Evolutionary conservation across 768 basidiomycete genomes (phyloP).

Genomic region (Xerocomellus intermedius): DNA sequence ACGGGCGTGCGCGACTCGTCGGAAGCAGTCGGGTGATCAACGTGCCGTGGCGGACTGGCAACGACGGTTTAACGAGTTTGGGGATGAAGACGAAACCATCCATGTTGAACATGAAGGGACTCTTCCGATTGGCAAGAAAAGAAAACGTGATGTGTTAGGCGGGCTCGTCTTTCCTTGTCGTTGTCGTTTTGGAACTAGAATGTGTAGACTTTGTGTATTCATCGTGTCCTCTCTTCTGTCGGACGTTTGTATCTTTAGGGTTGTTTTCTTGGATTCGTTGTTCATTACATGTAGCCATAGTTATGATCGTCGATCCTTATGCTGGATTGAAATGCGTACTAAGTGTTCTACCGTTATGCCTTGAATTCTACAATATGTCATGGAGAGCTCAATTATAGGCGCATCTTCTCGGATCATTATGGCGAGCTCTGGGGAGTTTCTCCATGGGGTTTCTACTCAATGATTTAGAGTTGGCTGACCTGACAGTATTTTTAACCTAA

Average conservation of each 20-base stretch:
- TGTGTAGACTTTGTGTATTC: neutral
- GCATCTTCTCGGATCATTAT: no score
- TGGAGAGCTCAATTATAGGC: no score
- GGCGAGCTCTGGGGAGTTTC: no score
- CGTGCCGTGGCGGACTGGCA: slow-evolving; percentile 2
- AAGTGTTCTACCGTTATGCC: neutral
- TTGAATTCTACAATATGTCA: neutral
- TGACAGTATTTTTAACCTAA: no score
- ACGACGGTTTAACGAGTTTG: slow-evolving; percentile 7
- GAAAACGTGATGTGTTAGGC: slow-evolving; percentile 12
- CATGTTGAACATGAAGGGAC: slow-evolving; percentile 28
- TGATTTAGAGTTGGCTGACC: no score
- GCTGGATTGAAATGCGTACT: neutral
- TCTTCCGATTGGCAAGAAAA: slow-evolving; percentile 31
- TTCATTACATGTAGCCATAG: neutral
- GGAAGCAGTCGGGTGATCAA: slow-evolving; percentile 6
- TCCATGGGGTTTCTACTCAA: no score
- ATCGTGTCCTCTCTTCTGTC: neutral
- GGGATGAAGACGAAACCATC: slow-evolving; percentile 24
- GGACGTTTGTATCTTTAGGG: neutral
- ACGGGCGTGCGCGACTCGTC: neutral
- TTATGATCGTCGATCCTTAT: neutral
- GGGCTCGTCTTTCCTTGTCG: neutral
- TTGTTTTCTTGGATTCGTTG: neutral
- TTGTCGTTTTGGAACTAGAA: no score